phyloP scores from a whole-genome alignment of 441 rosid species.

The Aleurites moluccanus region DNA sequence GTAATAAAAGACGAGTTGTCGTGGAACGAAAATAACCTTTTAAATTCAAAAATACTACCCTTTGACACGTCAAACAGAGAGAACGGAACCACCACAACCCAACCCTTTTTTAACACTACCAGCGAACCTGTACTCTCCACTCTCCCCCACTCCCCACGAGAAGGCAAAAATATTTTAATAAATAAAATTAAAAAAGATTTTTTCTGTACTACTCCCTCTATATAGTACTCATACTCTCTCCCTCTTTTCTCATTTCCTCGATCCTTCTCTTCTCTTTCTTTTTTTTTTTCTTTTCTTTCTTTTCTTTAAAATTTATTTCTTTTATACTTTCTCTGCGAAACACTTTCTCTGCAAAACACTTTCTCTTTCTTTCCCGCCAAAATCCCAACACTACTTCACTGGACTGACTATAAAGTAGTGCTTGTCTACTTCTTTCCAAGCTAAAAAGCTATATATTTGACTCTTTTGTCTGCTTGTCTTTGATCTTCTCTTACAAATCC shows the following conservation, averaged over 20 bases:
- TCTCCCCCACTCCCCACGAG: background rate
- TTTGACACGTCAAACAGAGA: slow-evolving; percentile 15
- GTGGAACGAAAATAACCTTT: background rate
- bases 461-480: background rate
- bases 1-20: background rate
- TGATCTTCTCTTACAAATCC: background rate
- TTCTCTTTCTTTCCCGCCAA: slow-evolving; percentile 14
- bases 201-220: background rate
- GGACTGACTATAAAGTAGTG: background rate
- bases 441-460: background rate
- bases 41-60: background rate
- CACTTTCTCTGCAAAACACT: background rate
- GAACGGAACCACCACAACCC: too few relatives aligned
- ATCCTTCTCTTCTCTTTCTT: background rate
- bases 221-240: background rate
- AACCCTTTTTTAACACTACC: too few relatives aligned
- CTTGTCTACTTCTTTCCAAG: background rate
- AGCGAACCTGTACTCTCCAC: too few relatives aligned
- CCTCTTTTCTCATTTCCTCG: background rate
- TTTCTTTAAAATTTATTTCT: too few relatives aligned
- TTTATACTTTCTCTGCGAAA: background rate
- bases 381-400: background rate
- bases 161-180: too few relatives aligned
- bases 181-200: background rate
- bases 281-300: background rate